Evolutionary conservation across 2,329 filamentous ascomycete species (phyloP), one percentile per base, ranked within the genome.

Genomic region (Penicillium sp.): DNA sequence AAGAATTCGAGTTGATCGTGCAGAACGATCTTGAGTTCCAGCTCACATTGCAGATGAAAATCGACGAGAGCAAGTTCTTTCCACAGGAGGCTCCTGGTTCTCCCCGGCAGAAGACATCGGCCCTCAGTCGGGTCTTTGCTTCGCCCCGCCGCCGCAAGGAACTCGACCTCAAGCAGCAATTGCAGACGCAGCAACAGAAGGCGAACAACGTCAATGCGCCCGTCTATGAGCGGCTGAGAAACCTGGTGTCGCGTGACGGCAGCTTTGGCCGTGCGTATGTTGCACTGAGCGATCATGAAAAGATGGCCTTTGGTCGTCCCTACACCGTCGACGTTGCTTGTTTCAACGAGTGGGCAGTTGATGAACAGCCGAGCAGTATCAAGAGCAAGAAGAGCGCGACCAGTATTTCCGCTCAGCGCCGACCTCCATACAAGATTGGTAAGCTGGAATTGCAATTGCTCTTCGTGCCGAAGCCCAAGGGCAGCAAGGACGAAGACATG

Each of bases 11-110:
- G 72, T 83, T 98, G 39, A 90, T 97, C 29, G 93, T 98, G 26
- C 85, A 94, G 43, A 93, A 95, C 59, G 93, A 98, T 60, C 82
- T 98, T n/a, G 93, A 98, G 68, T 98, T 98, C 73, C 93, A 98
- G 70, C 81, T 98, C 35, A 97, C 93, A 0, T 80, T 98, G 11
- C 95, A 96, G 58, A 94, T 95, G 55, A 96, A 96, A 74, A 78
- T 97, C 25, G 86, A 90, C 56, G 88, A 90, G 63, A 88, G 87
- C 5, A 82, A 84, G 26, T 78, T 85, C 18, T 72, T 75, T 48
- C 62, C 67, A 12, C 68, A 70, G 40, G 57, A 73, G 52, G 63
- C 69, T 26, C 62, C 60, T 66, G 54, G 66, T 34, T 79, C 83
- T 3, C 82, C 86, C 18, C 91, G 88, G 66, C 75, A 78, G 56